Evolutionary conservation across 352 stramenopile genomes (phyloP).

Genomic region (Phytophthora palmivora): DNA sequence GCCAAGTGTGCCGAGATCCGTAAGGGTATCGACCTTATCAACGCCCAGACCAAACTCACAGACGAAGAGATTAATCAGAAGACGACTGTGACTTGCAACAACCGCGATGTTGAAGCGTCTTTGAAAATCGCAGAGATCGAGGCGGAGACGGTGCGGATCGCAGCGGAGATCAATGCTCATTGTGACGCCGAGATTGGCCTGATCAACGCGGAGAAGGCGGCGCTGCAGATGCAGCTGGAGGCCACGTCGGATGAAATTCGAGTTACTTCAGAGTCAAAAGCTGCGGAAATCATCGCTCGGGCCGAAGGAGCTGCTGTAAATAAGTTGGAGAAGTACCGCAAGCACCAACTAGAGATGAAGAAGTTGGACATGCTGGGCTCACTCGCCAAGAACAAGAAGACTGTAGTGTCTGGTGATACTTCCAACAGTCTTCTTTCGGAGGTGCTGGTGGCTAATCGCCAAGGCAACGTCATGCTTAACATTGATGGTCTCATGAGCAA

Average conservation of each 20-base stretch:
- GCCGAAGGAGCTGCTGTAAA: conserved; percentile 45
- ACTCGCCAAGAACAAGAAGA: conserved; percentile 50
- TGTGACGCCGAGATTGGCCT: conserved; percentile 53
- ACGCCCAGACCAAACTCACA: conserved; percentile 44
- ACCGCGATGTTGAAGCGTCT: conserved; percentile 43
- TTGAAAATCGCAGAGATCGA: conserved; percentile 56
- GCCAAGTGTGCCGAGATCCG: conserved; percentile 58
- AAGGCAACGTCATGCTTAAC: conserved; percentile 54
- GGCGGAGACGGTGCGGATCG: conserved; percentile 52
- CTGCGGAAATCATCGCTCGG: conserved; percentile 46
- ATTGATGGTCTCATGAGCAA: conserved; percentile 38
- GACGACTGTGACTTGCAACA: conserved; percentile 50
- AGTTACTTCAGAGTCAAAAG: conserved; percentile 36
- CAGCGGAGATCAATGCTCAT: conserved; percentile 42
- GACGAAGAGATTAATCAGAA: conserved; percentile 54
- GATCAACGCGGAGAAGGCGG: conserved; percentile 46
- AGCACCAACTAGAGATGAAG: conserved; percentile 49
- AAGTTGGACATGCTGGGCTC: conserved; percentile 47
- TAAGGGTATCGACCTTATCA: conserved; percentile 59
- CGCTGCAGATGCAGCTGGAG: conserved; percentile 45
- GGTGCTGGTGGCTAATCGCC: conserved; percentile 52
- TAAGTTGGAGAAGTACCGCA: conserved; percentile 52
- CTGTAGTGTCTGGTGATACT: conserved; percentile 48
- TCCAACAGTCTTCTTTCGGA: conserved; percentile 60
- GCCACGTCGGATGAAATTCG: conserved; percentile 44